phyloP scores from a whole-genome alignment of 108 stramenopile genomes.

The Cyclostephanos tholiformis region DNA sequence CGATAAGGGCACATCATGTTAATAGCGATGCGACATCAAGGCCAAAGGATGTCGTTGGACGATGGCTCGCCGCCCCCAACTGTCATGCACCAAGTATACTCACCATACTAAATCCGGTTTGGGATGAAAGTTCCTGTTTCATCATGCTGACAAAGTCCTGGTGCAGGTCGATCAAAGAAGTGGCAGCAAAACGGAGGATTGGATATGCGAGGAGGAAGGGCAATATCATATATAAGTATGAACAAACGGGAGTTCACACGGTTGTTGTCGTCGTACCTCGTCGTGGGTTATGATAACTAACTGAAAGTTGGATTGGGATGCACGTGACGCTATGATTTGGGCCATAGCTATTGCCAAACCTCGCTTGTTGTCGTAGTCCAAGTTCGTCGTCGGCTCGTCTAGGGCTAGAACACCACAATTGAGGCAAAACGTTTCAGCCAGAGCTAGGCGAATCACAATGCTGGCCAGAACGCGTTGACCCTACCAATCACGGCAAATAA shows the following conservation, averaged over 20 bases:
- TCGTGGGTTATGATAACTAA: conserved; percentile 98
- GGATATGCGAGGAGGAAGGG: no score
- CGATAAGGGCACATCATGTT: no score
- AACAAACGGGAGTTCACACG: no score
- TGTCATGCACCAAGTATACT: neutral
- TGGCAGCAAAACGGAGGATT: no score
- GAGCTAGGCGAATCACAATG: conserved; percentile 98
- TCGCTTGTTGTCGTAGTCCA: conserved; percentile 92
- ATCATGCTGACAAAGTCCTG: conserved; percentile 94
- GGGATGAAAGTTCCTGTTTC: conserved; percentile 85
- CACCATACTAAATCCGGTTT: conserved; percentile 84
- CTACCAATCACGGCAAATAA: conserved; percentile 6
- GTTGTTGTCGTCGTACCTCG: conserved; percentile 39
- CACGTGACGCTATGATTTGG: conserved; percentile 89
- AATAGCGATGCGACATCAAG: no score
- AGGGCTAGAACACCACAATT: conserved; percentile 95
- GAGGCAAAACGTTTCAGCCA: conserved; percentile 98
- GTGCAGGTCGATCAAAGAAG: no score
- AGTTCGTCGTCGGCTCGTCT: conserved; percentile 97
- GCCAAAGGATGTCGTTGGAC: no score
- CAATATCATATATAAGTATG: no score
- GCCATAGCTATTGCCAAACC: conserved; percentile 95
- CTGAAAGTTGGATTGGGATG: conserved; percentile 95
- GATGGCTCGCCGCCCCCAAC: no score
- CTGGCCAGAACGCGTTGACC: conserved; percentile 94